These are phyloP conservation scores for Perkinsus chesapeaki DNA, from an alignment of 169 alveolate species.

Conservation along the genomic window DNA sequence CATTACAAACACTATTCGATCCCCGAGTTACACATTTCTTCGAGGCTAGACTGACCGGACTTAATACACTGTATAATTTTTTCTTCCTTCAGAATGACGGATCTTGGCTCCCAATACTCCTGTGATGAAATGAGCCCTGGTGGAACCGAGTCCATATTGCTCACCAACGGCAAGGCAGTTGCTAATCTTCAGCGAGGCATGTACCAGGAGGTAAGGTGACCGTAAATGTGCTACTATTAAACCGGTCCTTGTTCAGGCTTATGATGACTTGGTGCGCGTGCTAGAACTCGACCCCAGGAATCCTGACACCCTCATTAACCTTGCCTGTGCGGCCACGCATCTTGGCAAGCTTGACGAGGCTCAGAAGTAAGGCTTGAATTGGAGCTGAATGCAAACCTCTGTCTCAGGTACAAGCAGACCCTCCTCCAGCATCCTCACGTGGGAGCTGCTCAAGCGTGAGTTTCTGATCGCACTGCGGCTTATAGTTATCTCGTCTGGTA, in stretches of 20 bases:
- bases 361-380: not conserved
- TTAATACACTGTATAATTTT: not conserved
- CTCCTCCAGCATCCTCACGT: not conserved
- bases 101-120: not conserved
- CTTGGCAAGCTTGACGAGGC: not conserved
- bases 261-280: not conserved
- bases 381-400: not conserved
- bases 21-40: too few species aligned
- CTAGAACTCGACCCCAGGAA: not conserved
- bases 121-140: not conserved
- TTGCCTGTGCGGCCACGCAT: not conserved
- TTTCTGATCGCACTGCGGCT: not conserved
- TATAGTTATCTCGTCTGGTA: not conserved
- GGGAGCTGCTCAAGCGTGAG: not conserved
- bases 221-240: too few species aligned
- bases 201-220: not conserved
- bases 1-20: too few species aligned
- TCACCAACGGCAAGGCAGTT: not conserved
- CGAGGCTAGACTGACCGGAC: too few species aligned
- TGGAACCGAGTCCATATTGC: not conserved
- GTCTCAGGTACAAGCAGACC: not conserved
- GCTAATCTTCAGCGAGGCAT: not conserved
- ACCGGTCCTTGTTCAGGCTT: too few species aligned
- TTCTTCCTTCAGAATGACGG: not conserved
- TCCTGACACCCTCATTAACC: not conserved